A percentile compares a stretch with the other conserved stretches of the same genome.
phyloP scores from a whole-genome alignment of 352 stramenopile species.

The Achlya hypogyna region DNA sequence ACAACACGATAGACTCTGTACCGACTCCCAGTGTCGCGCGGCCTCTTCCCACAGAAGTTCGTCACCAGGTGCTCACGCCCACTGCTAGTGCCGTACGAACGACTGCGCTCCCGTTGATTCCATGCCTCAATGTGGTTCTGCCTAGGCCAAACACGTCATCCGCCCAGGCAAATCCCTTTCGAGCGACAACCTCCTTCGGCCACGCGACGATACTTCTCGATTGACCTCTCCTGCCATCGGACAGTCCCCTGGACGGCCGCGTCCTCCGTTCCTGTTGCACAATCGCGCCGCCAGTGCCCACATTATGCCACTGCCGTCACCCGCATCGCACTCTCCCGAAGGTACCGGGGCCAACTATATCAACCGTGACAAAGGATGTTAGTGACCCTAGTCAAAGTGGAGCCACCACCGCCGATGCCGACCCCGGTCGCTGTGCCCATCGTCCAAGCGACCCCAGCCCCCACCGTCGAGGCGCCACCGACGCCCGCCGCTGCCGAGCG shows the following conservation, averaged over 20 bases:
- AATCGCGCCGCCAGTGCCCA: neutral
- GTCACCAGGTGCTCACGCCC: no score
- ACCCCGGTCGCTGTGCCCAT: no score
- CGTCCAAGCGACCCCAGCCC: no score
- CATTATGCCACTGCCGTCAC: neutral
- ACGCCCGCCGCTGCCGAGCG: neutral
- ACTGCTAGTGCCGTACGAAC: neutral
- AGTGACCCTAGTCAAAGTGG: neutral
- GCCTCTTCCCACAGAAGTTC: no score
- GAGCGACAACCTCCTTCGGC: neutral
- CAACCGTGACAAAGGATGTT: neutral
- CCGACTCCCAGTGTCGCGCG: no score
- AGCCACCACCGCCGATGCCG: neutral
- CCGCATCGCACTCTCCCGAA: neutral
- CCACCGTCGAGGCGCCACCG: neutral
- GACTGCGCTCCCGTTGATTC: neutral
- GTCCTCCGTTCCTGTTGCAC: neutral
- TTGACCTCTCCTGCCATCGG: neutral
- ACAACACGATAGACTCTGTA: no score
- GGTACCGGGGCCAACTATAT: neutral
- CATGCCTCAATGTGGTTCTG: neutral
- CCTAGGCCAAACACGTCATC: neutral
- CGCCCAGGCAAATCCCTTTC: neutral
- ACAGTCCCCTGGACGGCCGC: neutral
- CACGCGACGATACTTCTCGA: neutral